phyloP scores from a whole-genome alignment of 2,329 filamentous ascomycete species.

The Penicillium hesseltinei region DNA sequence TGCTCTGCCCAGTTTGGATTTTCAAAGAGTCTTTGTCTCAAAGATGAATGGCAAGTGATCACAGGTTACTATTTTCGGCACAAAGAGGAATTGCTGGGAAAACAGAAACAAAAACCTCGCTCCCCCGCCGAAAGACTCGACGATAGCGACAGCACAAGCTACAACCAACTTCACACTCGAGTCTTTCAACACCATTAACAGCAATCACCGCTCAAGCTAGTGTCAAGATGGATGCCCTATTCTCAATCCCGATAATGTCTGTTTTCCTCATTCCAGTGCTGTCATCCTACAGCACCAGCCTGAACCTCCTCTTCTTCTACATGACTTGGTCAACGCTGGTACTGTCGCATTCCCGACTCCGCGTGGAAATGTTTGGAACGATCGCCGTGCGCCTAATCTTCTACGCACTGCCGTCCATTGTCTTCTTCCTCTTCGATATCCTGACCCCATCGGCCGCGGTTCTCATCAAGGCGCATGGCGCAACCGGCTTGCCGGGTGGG shows the following conservation, averaged over 20 bases:
- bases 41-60: background rate
- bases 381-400: slow-evolving; percentile 66
- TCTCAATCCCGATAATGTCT: slow-evolving; percentile 32
- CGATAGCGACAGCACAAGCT: background rate
- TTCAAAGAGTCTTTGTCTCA: background rate
- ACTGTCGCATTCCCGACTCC: slow-evolving; percentile 70
- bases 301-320: slow-evolving; percentile 87
- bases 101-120: slow-evolving; percentile 3
- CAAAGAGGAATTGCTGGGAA: background rate
- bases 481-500: slow-evolving; percentile 48
- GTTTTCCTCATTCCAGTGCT: slow-evolving; percentile 36
- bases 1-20: background rate
- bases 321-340: slow-evolving; percentile 86
- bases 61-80: background rate
- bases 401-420: slow-evolving; percentile 69
- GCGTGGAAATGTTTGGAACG: slow-evolving; percentile 71
- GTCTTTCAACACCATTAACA: background rate
- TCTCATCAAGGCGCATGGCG: slow-evolving; percentile 66
- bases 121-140: background rate
- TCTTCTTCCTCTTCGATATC: slow-evolving; percentile 72
- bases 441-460: slow-evolving; percentile 66
- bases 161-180: slow-evolving; percentile 1
- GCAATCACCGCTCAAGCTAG: background rate
- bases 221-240: slow-evolving; percentile 53
- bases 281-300: slow-evolving; percentile 70